Base-by-base conservation (phyloP, 305 asterid species). In the Plantago coronopus region DNA sequence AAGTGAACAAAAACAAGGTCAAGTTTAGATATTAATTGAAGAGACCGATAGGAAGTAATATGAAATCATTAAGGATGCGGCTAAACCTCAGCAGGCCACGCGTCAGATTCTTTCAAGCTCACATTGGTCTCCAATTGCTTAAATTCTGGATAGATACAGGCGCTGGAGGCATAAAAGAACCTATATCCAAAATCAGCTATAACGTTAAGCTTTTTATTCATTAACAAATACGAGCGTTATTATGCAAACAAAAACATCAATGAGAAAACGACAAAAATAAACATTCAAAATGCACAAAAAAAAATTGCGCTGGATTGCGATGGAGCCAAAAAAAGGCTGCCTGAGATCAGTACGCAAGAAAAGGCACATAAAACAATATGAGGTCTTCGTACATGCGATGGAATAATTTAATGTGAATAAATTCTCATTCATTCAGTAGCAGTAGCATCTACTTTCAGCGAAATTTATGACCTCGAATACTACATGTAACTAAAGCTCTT, bases 31-130 rank as follows among this genome's bases (percentile, higher is more conserved):
- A 29, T 44, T 25, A 15, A 50, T 19, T 31, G 29, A 45, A n/a
- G 21, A 29, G 31, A 23, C 44, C 42, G 17, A 66, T 29, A 27
- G 50, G 18, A 23, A n/a, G 47, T 18, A 57, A 54, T 49, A 15
- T 15, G 29, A 73, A 27, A 59, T 64, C 38, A 8, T 15, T 10
- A 55, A 54, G 27, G 20, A 53, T 16, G 40, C 63, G 71, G 60
- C 8, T 44, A 57, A 55, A 85, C 97, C 96, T 90, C 96, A 2
- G 97, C 97, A 14, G 97, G 97, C 97, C 97, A 90, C 2, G 97
- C 97, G 65, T 90, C 97, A 17, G 97, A 74, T 68, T 89, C 97
- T 62, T 89, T 89, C 86, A 87, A 76, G 90, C 97, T 89, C 71
- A 89, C 97, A 55, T 89, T 89, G 31, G 97, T 87, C 2, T 87